These are phyloP conservation scores for Kockovaella imperatae DNA, from an alignment of 768 basidiomycete genomes.

Conservation along the genomic window DNA sequence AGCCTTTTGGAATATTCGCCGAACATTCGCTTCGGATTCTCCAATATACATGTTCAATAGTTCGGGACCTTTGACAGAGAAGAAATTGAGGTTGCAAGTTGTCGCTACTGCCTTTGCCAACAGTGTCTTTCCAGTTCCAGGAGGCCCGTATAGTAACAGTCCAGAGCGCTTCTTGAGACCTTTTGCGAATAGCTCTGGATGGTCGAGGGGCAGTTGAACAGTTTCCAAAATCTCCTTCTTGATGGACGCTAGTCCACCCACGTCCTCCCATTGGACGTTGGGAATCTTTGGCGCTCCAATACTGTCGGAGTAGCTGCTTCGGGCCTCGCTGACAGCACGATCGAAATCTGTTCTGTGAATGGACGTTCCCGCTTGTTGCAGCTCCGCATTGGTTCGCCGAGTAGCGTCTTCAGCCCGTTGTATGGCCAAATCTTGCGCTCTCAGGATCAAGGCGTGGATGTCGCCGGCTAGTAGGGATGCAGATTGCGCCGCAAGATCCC, in stretches of 20 bases:
- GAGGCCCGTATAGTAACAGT: conserved; percentile 85
- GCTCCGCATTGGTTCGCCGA: conserved; percentile 7
- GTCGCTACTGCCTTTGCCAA: conserved; percentile 95
- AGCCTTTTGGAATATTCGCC: conserved; percentile 77
- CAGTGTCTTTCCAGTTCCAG: conserved; percentile 90
- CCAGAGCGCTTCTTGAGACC: conserved; percentile 95
- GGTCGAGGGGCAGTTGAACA: conserved; percentile 81
- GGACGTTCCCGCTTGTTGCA: conserved; percentile 44
- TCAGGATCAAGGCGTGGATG: conserved; percentile 59
- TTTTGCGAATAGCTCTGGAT: conserved; percentile 79
- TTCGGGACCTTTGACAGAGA: conserved; percentile 95
- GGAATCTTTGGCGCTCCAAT: conserved; percentile 98
- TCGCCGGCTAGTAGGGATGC: conserved; percentile 83
- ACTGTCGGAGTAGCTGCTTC: conserved; percentile 74
- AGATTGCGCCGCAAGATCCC: conserved; percentile 68
- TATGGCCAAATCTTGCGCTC: conserved; percentile 55
- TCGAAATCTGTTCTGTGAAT: conserved; percentile 60
- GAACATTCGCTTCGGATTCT: conserved; percentile 64
- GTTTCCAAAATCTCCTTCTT: conserved; percentile 93
- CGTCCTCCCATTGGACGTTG: conserved; percentile 91
- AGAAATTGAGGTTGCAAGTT: conserved; percentile 87
- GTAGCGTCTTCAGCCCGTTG: conserved; percentile 9
- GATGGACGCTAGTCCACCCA: conserved; percentile 79
- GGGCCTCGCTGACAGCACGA: conserved; percentile 60
- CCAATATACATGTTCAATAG: conserved; percentile 97